Conservation (phyloP, 2,329 filamentous ascomycete genomes). For the Fusarium robinianum region DNA sequence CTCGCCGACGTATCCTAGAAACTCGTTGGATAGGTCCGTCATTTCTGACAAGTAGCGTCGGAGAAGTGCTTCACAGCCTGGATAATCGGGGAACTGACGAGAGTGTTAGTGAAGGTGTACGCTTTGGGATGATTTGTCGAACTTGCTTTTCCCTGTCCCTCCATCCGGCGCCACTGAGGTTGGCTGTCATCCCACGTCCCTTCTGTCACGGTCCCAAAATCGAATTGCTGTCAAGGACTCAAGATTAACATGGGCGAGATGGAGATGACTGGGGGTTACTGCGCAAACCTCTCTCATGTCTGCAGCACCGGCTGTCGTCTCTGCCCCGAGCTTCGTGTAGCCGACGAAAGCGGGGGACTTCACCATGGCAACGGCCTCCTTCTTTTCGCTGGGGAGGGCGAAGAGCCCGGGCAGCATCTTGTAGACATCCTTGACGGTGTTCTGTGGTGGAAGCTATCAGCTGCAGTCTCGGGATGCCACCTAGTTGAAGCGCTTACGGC, state of each 20-base stretch:
- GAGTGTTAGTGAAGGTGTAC: background rate
- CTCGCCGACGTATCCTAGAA: conserved; percentile 4
- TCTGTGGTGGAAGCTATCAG: background rate
- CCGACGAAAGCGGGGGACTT: conserved; percentile 8
- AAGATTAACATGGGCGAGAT: background rate
- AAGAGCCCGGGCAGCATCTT: conserved; percentile 1
- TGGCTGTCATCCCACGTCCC: background rate
- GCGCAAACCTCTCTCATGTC: conserved; percentile 8
- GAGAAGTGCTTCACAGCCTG: conserved; percentile 1
- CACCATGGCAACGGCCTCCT: conserved; percentile 6
- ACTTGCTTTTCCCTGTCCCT: conserved; percentile 1
- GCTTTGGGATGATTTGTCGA: background rate
- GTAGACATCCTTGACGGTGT: conserved; percentile 1
- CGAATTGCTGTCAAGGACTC: background rate
- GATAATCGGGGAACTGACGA: conserved; percentile 1
- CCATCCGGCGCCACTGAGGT: conserved; percentile 3
- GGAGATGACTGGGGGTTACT: background rate
- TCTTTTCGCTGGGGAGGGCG: conserved; percentile 1
- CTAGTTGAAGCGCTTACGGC: background rate
- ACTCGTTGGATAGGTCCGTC: conserved; percentile 3
- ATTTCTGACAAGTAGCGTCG: conserved; percentile 4
- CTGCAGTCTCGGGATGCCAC: background rate
- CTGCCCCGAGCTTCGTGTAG: conserved; percentile 1
- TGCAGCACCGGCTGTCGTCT: conserved; percentile 4
- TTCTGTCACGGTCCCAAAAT: conserved; percentile 2